Evolutionary conservation across 2,329 filamentous ascomycete genomes (phyloP), one percentile per base, ranked within the genome.

Genomic region (Stachybotrys chlorohalonatus): DNA sequence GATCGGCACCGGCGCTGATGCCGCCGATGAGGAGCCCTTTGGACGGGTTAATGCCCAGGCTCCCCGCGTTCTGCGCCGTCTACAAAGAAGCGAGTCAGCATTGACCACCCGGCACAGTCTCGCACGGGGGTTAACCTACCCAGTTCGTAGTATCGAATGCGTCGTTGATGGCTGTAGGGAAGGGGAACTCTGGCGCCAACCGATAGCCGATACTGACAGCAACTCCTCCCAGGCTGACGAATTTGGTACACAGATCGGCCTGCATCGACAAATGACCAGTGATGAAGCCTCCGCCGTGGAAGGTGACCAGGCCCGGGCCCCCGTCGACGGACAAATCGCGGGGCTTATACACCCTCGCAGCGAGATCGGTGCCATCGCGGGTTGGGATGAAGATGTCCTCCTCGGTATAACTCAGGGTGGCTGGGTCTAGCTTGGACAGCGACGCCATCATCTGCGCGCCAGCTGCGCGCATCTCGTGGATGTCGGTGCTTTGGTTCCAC

Each of bases 221-320:
- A 17, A 69, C 48, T 5, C 65, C 61, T 5, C 64, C 64, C 9
- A 69, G 54, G 7, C 55, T 53, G 6, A 59, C 59, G 49, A 68
- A 67, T 42, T 59, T 48, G 8, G 49, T 57, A 52, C 64, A 68
- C 3, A 66, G 59, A 17, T 56, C 53, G 6, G 59, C 59, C 52
- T 63, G 59, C 6, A 57, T 62, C 3, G 64, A 58, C 15, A 68
- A 52, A 48, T 64, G 60, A 11, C 65, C 66, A 1, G 66, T 31
- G 7, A 62, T 36, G 48, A 61, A 68, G 5, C 64, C 66, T 0
- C 67, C 66, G 16, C 62, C 63, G 46, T 67, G 65, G 32, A 66
- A 64, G 30, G 64, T 59, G 13, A 68, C 49, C 11, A 67, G 53
- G 0, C 60, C 58, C 32, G 66, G 66, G 1, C 58, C 55, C 3